A percentile compares a stretch with the other conserved stretches of the same genome.
phyloP scores from a whole-genome alignment of 768 basidiomycete species.

The Psilocybe azurescens region DNA sequence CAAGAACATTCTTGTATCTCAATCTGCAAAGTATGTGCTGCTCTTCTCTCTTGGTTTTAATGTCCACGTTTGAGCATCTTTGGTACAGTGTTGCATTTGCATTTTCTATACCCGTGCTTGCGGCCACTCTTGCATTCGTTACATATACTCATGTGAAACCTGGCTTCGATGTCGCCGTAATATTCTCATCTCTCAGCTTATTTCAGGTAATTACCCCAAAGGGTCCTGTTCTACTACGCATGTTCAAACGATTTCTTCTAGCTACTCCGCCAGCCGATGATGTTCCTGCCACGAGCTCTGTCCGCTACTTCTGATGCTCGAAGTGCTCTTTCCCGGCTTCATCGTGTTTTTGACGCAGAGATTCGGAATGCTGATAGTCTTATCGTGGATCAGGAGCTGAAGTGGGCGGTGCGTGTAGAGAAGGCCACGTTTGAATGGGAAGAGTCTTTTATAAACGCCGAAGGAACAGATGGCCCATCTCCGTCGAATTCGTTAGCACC shows the following conservation, averaged over 20 bases:
- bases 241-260: slow-evolving; percentile 24
- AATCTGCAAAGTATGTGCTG: slow-evolving; percentile 62
- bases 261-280: slow-evolving; percentile 72
- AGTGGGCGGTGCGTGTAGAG: slow-evolving; percentile 53
- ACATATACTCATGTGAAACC: slow-evolving; percentile 62
- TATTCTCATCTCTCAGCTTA: slow-evolving; percentile 69
- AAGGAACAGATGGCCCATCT: slow-evolving; percentile 18
- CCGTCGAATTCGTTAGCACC: slow-evolving; percentile 28
- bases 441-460: slow-evolving; percentile 22
- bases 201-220: slow-evolving; percentile 45
- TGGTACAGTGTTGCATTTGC: slow-evolving; percentile 52
- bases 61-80: slow-evolving; percentile 17
- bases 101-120: slow-evolving; percentile 64
- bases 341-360: slow-evolving; percentile 60
- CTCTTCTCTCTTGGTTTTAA: neutral
- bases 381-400: slow-evolving; percentile 47
- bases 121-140: slow-evolving; percentile 70
- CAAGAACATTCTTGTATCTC: slow-evolving; percentile 60
- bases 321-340: slow-evolving; percentile 61
- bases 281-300: slow-evolving; percentile 66
- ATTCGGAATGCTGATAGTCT: slow-evolving; percentile 46
- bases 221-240: neutral
- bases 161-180: slow-evolving; percentile 65
- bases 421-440: slow-evolving; percentile 74
- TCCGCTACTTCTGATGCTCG: slow-evolving; percentile 68